Base-by-base conservation (phyloP, 1,284 basidiomycete genomes). In the Somion occarium region DNA sequence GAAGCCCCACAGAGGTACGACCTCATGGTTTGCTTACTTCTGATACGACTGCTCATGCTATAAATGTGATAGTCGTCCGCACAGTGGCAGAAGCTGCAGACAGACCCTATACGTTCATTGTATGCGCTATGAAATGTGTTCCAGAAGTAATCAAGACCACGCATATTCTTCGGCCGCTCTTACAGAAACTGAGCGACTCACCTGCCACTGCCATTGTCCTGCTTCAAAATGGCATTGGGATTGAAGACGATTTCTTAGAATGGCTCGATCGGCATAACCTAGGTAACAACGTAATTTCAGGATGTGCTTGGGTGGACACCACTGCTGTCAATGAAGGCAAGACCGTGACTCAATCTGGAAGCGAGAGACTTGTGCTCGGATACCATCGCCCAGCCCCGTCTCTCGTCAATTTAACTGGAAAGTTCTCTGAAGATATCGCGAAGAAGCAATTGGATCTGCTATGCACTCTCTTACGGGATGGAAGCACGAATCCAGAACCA, bases 161-260 rank as follows among this genome's bases (percentile, higher is more conserved):
- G 7, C 42, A 56, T 3, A 53, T 71, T 5, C 60, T 70, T 26
- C 49, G 53, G 5, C 68, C 69, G 0, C 52, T 72, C 1, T 53
- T 71, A 12, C 41, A 53, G 13, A 51, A 57, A 11, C 45, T 56
- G 19, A 11, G 30, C 13, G 22, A 26, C 18, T 48, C 22, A 22
- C 38, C 52, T 1, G 37, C 53, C 4, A 58, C 61, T 12, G 50
- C 64, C 3, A 66, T 71, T 50, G 65, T 71, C 7, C 60, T 71
- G 15, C 62, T 72, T 37, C 68, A 71, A 56, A 73, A 74, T 55
- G 72, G 72, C 3, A 65, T 74, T 48, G 71, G 70, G 2, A 69
- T 73, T 39, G 67, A 73, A 49, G 62, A 65, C 48, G 69, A 66
- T 37, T 59, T 73, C 12, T 61, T 64, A 38, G 52, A 54, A 0